A percentile compares a stretch with the other conserved stretches of the same genome.
phyloP scores from a whole-genome alignment of 2,329 filamentous ascomycete species.

The Eutypa lata region DNA sequence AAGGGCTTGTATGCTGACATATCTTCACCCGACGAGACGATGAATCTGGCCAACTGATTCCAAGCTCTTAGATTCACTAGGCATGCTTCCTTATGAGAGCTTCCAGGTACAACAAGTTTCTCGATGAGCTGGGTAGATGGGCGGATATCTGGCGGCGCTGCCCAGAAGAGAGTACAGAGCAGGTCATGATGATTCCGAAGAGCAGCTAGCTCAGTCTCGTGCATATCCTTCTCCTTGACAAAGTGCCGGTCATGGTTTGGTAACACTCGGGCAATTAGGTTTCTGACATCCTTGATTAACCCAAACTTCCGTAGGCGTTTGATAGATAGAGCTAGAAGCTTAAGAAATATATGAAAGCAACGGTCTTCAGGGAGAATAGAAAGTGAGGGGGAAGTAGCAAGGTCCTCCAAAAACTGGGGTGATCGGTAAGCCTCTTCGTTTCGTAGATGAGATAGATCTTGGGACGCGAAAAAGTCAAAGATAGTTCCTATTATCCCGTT shows the following conservation, averaged over 20 bases:
- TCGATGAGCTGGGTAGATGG: constrained; percentile 54
- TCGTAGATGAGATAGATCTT: constrained; percentile 58
- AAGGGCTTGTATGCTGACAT: constrained; percentile 46
- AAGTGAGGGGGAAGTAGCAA: constrained; percentile 45
- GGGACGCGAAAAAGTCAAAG: constrained; percentile 66
- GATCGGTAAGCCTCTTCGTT: constrained; percentile 63
- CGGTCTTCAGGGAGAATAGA: constrained; percentile 52
- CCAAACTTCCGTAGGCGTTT: constrained; percentile 45
- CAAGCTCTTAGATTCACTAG: constrained; percentile 62
- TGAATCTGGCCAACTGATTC: constrained; percentile 58
- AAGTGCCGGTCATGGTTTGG: constrained; percentile 66
- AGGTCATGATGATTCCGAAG: constrained; percentile 68
- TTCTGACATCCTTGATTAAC: constrained; percentile 55
- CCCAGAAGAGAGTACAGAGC: constrained; percentile 65
- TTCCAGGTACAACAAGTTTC: constrained; percentile 55
- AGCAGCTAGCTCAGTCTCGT: constrained; percentile 59
- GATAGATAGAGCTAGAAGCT: constrained; percentile 58
- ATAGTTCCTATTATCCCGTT: constrained; percentile 57
- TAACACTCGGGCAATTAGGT: constrained; percentile 58
- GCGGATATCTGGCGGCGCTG: constrained; percentile 51
- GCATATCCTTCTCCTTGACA: constrained; percentile 58
- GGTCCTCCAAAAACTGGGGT: constrained; percentile 57
- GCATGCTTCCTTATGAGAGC: constrained; percentile 65
- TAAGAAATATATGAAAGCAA: constrained; percentile 67
- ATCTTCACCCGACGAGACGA: constrained; percentile 45